Evolutionary conservation across 441 rosid species (phyloP).

Genomic region (Macaranga tanarius): DNA sequence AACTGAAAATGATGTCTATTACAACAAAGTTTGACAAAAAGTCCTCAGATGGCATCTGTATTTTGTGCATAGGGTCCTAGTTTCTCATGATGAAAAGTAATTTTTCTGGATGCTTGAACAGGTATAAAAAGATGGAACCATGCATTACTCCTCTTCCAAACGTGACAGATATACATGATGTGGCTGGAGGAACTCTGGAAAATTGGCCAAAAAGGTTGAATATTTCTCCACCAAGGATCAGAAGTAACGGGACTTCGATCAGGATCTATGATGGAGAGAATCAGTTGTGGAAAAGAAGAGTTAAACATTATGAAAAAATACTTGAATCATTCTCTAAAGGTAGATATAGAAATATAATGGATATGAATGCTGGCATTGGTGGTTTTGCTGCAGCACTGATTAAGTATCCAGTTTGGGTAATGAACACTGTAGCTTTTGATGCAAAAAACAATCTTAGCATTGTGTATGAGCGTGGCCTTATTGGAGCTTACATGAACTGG

Average conservation of each 20-base stretch:
- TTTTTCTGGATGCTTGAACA: constrained; percentile 21
- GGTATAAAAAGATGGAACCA: constrained; percentile 51
- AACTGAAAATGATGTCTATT: not conserved
- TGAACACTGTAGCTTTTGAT: constrained; percentile 58
- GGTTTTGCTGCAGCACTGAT: constrained; percentile 60
- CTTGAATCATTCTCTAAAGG: constrained; percentile 42
- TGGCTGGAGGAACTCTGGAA: constrained; percentile 38
- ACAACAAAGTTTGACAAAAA: not conserved
- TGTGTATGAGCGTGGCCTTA: constrained; percentile 62
- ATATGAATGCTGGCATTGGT: constrained; percentile 63
- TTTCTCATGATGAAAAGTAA: not conserved
- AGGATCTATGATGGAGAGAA: constrained; percentile 39
- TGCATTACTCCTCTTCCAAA: constrained; percentile 55
- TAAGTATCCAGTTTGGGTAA: constrained; percentile 61
- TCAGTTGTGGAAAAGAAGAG: constrained; percentile 43
- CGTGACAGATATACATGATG: constrained; percentile 25
- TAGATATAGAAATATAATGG: constrained; percentile 55
- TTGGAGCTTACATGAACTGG: constrained; percentile 76
- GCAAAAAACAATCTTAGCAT: constrained; percentile 52
- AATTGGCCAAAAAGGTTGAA: constrained; percentile 58
- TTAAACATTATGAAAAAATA: constrained; percentile 40
- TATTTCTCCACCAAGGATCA: constrained; percentile 40
- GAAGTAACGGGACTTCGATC: constrained; percentile 32
- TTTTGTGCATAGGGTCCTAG: not conserved
- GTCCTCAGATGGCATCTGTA: not conserved